Evolutionary conservation across 2,329 filamentous ascomycete species (phyloP).

Genomic region (Blastomyces gilchristii): DNA sequence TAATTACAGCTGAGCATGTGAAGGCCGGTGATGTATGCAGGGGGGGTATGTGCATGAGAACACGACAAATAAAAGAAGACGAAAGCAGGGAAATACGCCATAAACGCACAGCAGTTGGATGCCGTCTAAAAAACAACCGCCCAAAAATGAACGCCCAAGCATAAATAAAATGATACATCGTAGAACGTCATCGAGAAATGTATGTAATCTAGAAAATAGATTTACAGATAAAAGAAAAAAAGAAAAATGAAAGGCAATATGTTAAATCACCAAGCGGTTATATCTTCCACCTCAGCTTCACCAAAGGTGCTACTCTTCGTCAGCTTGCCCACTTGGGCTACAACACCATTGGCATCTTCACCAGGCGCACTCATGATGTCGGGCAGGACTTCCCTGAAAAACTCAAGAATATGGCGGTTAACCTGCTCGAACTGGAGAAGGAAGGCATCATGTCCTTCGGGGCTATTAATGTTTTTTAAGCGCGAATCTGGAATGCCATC

Average conservation of each 20-base stretch:
- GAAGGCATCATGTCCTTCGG: slow-evolving; percentile 94
- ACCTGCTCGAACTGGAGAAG: slow-evolving; percentile 95
- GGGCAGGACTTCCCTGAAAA: slow-evolving; percentile 70
- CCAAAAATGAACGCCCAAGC: not conserved
- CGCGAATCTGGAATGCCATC: slow-evolving; percentile 65
- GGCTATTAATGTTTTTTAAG: slow-evolving; percentile 79
- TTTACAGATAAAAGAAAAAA: not conserved
- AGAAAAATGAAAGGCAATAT: not conserved
- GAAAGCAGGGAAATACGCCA: not conserved
- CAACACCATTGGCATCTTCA: slow-evolving; percentile 36
- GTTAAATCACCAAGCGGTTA: slow-evolving; percentile 72
- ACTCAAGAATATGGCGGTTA: slow-evolving; percentile 74
- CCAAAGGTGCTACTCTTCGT: slow-evolving; percentile 88
- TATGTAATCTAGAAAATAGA: not conserved
- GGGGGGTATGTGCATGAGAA: not conserved
- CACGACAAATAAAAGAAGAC: not conserved
- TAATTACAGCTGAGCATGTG: not conserved
- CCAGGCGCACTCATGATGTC: slow-evolving; percentile 70
- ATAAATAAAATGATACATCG: not conserved
- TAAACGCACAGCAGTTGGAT: not conserved
- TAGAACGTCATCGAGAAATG: not conserved
- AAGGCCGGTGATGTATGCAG: not conserved
- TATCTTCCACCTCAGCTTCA: slow-evolving; percentile 91
- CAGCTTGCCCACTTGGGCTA: slow-evolving; percentile 49
- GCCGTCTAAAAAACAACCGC: not conserved